phyloP scores from a whole-genome alignment of 73 alveolate genomes.

The Tetrahymena thermophila region DNA sequence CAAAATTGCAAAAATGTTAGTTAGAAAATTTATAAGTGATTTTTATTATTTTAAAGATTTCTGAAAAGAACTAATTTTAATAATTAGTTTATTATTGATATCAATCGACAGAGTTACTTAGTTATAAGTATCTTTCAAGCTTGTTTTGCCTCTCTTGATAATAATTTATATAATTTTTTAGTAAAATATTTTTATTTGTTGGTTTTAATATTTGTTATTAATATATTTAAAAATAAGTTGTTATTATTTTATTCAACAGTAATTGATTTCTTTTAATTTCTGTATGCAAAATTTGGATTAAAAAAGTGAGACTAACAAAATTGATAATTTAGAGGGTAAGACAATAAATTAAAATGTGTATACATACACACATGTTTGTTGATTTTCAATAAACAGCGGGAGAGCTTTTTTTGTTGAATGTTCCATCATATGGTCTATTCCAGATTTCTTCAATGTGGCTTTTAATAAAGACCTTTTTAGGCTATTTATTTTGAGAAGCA shows the following conservation, averaged over 20 bases:
- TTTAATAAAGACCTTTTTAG: neutral
- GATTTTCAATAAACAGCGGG: neutral
- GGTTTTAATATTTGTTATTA: too few species aligned
- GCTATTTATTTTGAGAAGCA: neutral
- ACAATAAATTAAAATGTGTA: neutral
- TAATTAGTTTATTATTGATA: neutral
- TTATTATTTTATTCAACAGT: too few species aligned
- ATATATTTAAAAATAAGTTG: neutral
- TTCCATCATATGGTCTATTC: neutral
- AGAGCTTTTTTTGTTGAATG: neutral
- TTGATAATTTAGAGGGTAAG: neutral
- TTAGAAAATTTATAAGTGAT: neutral
- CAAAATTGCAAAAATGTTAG: neutral
- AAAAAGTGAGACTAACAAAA: neutral
- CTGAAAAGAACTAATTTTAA: neutral
- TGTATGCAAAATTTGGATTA: neutral
- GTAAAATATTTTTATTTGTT: neutral
- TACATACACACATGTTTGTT: neutral
- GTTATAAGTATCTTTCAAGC: neutral
- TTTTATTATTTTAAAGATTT: too few species aligned
- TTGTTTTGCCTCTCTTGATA: neutral
- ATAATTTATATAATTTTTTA: too few species aligned
- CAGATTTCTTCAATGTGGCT: neutral
- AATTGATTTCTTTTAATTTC: too few species aligned
- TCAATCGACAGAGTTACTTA: neutral